A percentile compares a stretch with the other conserved stretches of the same genome.
phyloP scores from a whole-genome alignment of 106 monocot genomes.

The Dendrobium nobile region DNA sequence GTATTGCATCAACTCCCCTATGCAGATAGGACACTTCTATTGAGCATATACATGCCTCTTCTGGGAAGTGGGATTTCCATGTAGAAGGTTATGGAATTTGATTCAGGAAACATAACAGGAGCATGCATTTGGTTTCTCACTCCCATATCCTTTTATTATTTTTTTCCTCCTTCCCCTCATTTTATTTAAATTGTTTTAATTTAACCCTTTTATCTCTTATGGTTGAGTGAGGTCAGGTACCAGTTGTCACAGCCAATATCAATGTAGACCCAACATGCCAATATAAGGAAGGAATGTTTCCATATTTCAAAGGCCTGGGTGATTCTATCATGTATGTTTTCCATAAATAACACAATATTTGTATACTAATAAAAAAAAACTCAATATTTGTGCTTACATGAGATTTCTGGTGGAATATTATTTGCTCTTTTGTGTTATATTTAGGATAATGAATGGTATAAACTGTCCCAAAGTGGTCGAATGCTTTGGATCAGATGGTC shows the following conservation, averaged over 20 bases:
- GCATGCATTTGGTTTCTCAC: neutral
- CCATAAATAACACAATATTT: neutral
- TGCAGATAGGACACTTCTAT: too few species aligned
- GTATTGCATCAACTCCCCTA: too few species aligned
- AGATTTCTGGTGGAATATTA: constrained; percentile 1
- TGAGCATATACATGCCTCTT: too few species aligned
- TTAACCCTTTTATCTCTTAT: neutral
- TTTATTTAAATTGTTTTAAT: neutral
- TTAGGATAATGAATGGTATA: constrained; percentile 98
- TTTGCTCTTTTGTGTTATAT: neutral
- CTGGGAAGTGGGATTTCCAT: too few species aligned
- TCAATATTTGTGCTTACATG: neutral
- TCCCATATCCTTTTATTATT: neutral
- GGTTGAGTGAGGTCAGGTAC: constrained; percentile 53
- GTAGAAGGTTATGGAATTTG: too few species aligned
- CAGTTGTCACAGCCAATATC: constrained; percentile 86
- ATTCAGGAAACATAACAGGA: too few species aligned
- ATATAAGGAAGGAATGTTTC: constrained; percentile 87
- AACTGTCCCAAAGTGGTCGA: constrained; percentile 94
- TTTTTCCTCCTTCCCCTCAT: neutral
- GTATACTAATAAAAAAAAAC: too few species aligned
- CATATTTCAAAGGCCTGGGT: constrained; percentile 76
- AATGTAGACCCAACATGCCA: constrained; percentile 78
- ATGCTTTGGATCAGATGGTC: constrained; percentile 93
- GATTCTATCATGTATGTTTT: constrained; percentile 72